Evolutionary conservation across 2,329 filamentous ascomycete genomes (phyloP).

Genomic region (Ascochyta clinopodiicola): DNA sequence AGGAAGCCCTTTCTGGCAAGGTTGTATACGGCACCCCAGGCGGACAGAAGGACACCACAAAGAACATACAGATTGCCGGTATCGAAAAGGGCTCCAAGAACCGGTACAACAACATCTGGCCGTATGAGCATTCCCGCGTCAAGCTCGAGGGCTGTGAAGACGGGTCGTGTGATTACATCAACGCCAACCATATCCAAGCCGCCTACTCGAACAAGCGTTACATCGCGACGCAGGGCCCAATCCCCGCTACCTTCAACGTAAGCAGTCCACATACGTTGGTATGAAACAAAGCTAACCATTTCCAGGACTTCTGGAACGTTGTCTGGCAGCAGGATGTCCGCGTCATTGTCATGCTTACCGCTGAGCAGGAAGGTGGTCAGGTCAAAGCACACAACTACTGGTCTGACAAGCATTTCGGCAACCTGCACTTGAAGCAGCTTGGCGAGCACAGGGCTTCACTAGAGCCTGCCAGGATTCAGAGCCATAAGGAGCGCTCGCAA

Average conservation of each 20-base stretch:
- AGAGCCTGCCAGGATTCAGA: constrained; percentile 64
- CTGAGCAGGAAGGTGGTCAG: constrained; percentile 90
- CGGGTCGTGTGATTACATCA: constrained; percentile 89
- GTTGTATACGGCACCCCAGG: constrained; percentile 61
- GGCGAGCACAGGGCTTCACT: constrained; percentile 84
- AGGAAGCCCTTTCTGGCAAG: constrained; percentile 71
- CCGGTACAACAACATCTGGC: constrained; percentile 96
- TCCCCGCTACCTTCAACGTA: constrained; percentile 90
- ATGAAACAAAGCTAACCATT: constrained; percentile 23
- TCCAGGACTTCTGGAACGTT: constrained; percentile 94
- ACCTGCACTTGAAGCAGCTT: constrained; percentile 74
- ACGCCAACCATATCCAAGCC: constrained; percentile 85
- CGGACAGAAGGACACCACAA: constrained; percentile 46
- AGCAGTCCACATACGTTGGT: constrained; percentile 42
- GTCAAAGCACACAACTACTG: constrained; percentile 96
- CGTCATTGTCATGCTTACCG: constrained; percentile 95
- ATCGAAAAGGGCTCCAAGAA: constrained; percentile 96
- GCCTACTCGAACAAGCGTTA: constrained; percentile 87
- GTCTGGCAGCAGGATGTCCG: constrained; percentile 96
- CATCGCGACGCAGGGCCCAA: constrained; percentile 92
- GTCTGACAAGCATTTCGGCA: constrained; percentile 78
- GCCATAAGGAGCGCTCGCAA: constrained; percentile 43
- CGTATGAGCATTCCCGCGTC: constrained; percentile 92
- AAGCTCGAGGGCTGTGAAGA: constrained; percentile 71
- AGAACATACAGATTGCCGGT: constrained; percentile 77